These are phyloP conservation scores for Sugiyamaella smithiae DNA, from an alignment of 805 yeast genomes.

Conservation along the genomic window DNA sequence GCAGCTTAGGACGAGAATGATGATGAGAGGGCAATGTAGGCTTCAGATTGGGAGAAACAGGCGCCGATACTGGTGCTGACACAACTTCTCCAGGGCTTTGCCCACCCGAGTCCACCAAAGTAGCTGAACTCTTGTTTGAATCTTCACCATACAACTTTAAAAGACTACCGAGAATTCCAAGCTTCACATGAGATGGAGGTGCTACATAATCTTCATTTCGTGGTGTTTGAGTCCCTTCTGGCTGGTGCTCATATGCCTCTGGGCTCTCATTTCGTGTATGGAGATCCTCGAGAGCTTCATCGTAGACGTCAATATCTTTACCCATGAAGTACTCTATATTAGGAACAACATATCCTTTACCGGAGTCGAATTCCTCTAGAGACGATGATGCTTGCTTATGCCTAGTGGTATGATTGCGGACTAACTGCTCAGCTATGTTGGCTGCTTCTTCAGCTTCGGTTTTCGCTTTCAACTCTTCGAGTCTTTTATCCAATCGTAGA, in stretches of 20 bases:
- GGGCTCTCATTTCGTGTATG: neutral
- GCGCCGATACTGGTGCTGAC: slow-evolving; percentile 9
- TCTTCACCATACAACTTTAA: slow-evolving; percentile 55
- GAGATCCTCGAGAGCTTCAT: neutral
- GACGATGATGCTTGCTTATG: neutral
- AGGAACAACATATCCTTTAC: slow-evolving; percentile 20
- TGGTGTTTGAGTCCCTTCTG: slow-evolving; percentile 24
- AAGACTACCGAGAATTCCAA: slow-evolving; percentile 81
- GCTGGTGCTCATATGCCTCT: neutral
- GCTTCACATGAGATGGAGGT: slow-evolving; percentile 66
- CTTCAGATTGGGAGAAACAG: slow-evolving; percentile 5
- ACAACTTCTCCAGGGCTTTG: neutral
- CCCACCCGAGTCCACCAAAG: neutral
- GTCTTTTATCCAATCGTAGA: slow-evolving; percentile 20
- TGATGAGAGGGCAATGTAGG: neutral
- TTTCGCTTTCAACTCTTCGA: slow-evolving; percentile 14
- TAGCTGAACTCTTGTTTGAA: slow-evolving; percentile 1
- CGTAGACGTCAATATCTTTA: slow-evolving; percentile 27
- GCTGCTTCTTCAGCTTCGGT: slow-evolving; percentile 18
- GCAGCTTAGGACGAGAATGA: slow-evolving; percentile 13
- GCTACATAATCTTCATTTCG: slow-evolving; percentile 46
- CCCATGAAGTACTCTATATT: slow-evolving; percentile 16
- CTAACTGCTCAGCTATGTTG: slow-evolving; percentile 22
- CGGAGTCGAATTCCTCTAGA: slow-evolving; percentile 2
- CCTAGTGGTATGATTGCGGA: slow-evolving; percentile 17